These are phyloP conservation scores for Daldinia grandis DNA, from an alignment of 495 filamentous ascomycete genomes.

Conservation along the genomic window DNA sequence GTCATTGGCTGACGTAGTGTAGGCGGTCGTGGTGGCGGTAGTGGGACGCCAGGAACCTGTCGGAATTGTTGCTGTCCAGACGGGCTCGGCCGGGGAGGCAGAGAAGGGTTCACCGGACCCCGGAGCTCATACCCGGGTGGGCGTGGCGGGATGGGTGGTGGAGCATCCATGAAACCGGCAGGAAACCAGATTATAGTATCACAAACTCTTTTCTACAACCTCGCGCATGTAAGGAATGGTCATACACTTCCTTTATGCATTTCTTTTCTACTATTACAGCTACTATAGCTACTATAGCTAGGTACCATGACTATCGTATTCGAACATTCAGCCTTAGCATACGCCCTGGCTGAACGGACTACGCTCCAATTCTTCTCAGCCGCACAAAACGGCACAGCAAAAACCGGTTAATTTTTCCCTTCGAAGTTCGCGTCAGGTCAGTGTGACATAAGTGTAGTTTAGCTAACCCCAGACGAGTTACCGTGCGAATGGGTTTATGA, in stretches of 20 bases:
- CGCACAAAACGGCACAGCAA: slow-evolving; percentile 3
- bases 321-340: background rate
- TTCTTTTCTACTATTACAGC: background rate
- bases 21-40: background rate
- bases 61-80: slow-evolving; percentile 1
- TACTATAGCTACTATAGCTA: too few relatives aligned
- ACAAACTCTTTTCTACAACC: background rate
- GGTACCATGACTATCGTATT: background rate
- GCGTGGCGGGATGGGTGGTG: slow-evolving; percentile 29
- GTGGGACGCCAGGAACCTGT: background rate
- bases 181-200: background rate
- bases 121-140: slow-evolving; percentile 31
- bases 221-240: background rate
- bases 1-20: background rate
- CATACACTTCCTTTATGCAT: background rate
- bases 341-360: slow-evolving; percentile 9
- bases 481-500: slow-evolving; percentile 17
- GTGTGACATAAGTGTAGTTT: background rate
- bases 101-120: background rate
- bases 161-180: slow-evolving; percentile 8
- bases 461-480: slow-evolving; percentile 13
- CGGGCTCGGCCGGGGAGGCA: background rate
- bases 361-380: slow-evolving; percentile 16
- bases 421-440: background rate
- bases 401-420: slow-evolving; percentile 14